These are phyloP conservation scores for Boletus eberwhitei DNA, from an alignment of 768 basidiomycete species.

Conservation along the genomic window DNA sequence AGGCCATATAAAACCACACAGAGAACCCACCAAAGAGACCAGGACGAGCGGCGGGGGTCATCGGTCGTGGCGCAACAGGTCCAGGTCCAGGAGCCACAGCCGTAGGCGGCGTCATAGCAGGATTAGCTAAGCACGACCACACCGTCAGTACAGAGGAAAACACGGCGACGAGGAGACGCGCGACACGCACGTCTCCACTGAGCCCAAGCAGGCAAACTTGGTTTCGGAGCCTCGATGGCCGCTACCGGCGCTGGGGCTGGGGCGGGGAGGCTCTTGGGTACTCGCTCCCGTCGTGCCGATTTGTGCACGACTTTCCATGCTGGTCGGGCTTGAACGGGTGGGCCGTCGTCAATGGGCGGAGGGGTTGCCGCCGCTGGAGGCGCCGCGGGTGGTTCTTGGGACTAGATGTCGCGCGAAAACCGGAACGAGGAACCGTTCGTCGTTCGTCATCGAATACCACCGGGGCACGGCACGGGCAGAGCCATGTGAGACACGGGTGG, in stretches of 20 bases:
- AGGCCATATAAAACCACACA: background rate
- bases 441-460: background rate
- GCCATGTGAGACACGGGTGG: background rate
- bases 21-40: slow-evolving; percentile 61
- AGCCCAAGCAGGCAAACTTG: slow-evolving; percentile 72
- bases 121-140: slow-evolving; percentile 50
- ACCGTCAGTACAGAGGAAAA: background rate
- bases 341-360: slow-evolving; percentile 45
- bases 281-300: slow-evolving; percentile 51
- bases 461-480: too few relatives aligned
- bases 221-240: slow-evolving; percentile 45
- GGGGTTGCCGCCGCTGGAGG: slow-evolving; percentile 41
- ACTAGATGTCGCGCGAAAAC: slow-evolving; percentile 11
- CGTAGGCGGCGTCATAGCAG: slow-evolving; percentile 55
- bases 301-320: slow-evolving; percentile 76
- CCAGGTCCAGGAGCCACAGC: slow-evolving; percentile 37
- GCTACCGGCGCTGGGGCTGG: slow-evolving; percentile 30
- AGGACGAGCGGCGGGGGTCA: slow-evolving; percentile 48
- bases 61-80: slow-evolving; percentile 31
- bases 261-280: slow-evolving; percentile 41
- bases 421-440: background rate
- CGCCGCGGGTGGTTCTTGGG: slow-evolving; percentile 37
- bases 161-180: background rate
- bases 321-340: slow-evolving; percentile 51
- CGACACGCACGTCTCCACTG: slow-evolving; percentile 69